Evolutionary conservation across 2,329 filamentous ascomycete genomes (phyloP), one percentile per base, ranked within the genome.

Genomic region (Neonectria coccinea): DNA sequence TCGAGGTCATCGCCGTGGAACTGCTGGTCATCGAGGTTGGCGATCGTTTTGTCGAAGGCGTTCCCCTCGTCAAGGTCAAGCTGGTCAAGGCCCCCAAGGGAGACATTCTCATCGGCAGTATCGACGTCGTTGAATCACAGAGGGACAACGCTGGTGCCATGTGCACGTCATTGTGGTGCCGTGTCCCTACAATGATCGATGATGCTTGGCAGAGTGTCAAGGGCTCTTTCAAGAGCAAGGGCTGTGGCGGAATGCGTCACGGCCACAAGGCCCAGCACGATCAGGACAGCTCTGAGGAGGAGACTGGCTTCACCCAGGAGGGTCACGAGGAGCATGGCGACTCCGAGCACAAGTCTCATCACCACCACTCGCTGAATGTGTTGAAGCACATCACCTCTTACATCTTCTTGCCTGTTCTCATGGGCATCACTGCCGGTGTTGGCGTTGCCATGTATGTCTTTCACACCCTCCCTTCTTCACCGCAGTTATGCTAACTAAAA

Each of bases 391-490:
- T 91, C 54, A 82, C 86, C 67, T 81, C 88, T 41, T 87, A 90
- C 66, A 84, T 93, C 48, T 76, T 93, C 52, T 81, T 93, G 42
- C 91, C 91, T 2, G 83, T 92, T 57, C 79, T 91, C 56, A 84
- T 92, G 67, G 91, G 91, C 63, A 84, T 93, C 67, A 84, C 88
- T 25, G 89, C 89, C 48, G 91, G 91, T 73, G 85, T 92, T 59
- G 83, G 84, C 31, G 88, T 90, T 67, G 91, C 90, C 77, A 76
- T 92, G 84, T 86, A 81, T 75, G 84, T 82, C 36, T 39, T 48
- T 44, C 22, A 9, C n/a, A 25, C 14, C 22, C 31, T 5, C 27
- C 16, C 14, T 33, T 33, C 27, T 36, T 10, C 14, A 29, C 41
- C 11, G 5, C 29, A 12, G 18, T 18, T 7, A 52, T 59, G 39